Conservation (phyloP, 805 yeast species). For the Yarrowia sp. region DNA sequence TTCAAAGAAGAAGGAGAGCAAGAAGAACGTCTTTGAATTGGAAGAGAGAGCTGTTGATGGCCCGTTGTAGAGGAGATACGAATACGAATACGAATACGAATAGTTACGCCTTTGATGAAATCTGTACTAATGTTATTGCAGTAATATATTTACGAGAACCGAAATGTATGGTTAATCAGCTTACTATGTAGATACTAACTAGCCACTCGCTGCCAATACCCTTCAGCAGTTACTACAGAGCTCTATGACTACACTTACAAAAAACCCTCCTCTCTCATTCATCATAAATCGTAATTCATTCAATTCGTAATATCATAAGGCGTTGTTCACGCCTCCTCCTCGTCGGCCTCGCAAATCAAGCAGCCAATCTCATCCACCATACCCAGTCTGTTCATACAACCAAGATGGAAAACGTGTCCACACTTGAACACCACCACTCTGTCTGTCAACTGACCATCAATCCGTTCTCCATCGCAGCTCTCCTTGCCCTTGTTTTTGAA, state of each 20-base stretch:
- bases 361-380: slow-evolving; percentile 28
- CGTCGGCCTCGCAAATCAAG: slow-evolving; percentile 10
- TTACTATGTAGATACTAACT: no score
- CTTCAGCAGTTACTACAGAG: no score
- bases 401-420: slow-evolving; percentile 68
- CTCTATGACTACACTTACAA: background rate
- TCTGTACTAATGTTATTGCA: background rate
- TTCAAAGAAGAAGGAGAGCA: slow-evolving; percentile 4
- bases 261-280: background rate
- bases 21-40: slow-evolving; percentile 24
- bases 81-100: background rate
- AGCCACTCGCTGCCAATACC: no score
- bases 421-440: slow-evolving; percentile 64
- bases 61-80: background rate
- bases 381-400: slow-evolving; percentile 56
- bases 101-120: background rate
- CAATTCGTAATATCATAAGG: slow-evolving; percentile 30
- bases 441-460: slow-evolving; percentile 45
- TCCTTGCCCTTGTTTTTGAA: slow-evolving; percentile 40
- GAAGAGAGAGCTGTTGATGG: slow-evolving; percentile 25
- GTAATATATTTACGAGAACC: background rate
- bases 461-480: slow-evolving; percentile 27
- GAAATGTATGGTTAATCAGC: no score
- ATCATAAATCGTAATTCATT: slow-evolving; percentile 26
- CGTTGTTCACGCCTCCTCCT: background rate